phyloP scores from a whole-genome alignment of 164 flowering plant species.

The Annona squamosa region DNA sequence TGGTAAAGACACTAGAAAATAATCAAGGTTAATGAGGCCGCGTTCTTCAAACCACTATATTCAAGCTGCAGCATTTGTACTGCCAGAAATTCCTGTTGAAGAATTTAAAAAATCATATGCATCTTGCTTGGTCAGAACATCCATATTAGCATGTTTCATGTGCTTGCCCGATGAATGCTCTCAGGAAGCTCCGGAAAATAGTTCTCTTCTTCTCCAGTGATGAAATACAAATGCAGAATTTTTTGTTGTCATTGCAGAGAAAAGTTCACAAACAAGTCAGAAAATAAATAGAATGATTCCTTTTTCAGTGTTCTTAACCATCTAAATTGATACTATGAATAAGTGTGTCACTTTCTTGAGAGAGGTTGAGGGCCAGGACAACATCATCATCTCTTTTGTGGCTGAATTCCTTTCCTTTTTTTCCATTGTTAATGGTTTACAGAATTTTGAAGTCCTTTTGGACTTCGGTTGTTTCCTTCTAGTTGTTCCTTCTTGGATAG shows the following conservation, averaged over 20 bases:
- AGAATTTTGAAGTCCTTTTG: no score
- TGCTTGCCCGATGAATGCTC: neutral
- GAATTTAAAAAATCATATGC: neutral
- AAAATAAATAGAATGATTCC: neutral
- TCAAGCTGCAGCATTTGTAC: neutral
- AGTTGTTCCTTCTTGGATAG: no score
- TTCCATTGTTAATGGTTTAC: no score
- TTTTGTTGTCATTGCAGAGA: neutral
- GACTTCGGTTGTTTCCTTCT: no score
- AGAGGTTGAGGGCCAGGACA: no score
- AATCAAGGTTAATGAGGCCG: neutral
- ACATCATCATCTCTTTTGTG: no score
- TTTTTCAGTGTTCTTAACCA: neutral
- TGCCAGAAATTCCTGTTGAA: neutral
- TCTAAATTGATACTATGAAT: neutral
- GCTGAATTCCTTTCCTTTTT: no score
- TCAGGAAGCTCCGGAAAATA: neutral
- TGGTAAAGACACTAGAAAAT: neutral
- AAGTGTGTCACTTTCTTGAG: no score
- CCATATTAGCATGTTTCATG: neutral
- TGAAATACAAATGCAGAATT: no score
- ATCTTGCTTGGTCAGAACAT: neutral
- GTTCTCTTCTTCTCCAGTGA: neutral
- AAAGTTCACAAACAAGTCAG: neutral
- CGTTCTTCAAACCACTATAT: neutral